These are phyloP conservation scores for Luffa acutangula DNA, from an alignment of 306 rosid genomes.

Conservation along the genomic window DNA sequence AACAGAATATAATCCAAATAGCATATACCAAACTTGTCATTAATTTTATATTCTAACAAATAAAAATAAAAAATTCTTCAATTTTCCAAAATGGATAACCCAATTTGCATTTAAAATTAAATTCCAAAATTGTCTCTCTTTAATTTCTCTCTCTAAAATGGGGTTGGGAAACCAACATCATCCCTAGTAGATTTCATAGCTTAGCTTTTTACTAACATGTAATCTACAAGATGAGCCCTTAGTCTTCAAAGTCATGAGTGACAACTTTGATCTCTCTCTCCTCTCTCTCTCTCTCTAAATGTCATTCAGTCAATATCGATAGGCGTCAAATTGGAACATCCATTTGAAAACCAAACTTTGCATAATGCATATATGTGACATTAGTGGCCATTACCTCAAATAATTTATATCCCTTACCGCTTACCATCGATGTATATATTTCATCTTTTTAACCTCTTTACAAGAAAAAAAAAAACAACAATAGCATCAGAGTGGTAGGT, in stretches of 20 bases:
- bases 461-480: neutral
- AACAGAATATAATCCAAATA: too few species aligned
- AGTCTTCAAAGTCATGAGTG: conserved; percentile 63
- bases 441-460: neutral
- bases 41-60: neutral
- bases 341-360: conserved; percentile 36
- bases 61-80: too few species aligned
- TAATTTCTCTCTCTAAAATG: conserved; percentile 7
- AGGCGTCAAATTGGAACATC: conserved; percentile 41
- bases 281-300: conserved; percentile 23
- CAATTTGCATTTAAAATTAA: neutral
- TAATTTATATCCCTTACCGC: neutral
- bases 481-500: neutral
- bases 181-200: conserved; percentile 45
- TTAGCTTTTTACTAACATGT: conserved; percentile 54
- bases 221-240: conserved; percentile 47
- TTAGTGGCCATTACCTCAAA: conserved; percentile 59
- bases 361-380: conserved; percentile 30
- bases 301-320: conserved; percentile 38
- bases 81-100: neutral
- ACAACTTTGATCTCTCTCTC: conserved; percentile 28
- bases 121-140: neutral
- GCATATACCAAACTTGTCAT: too few species aligned
- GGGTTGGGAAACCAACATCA: conserved; percentile 49
- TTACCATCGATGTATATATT: neutral